Base-by-base conservation (phyloP, 768 basidiomycete genomes). In the Russula earlei region DNA sequence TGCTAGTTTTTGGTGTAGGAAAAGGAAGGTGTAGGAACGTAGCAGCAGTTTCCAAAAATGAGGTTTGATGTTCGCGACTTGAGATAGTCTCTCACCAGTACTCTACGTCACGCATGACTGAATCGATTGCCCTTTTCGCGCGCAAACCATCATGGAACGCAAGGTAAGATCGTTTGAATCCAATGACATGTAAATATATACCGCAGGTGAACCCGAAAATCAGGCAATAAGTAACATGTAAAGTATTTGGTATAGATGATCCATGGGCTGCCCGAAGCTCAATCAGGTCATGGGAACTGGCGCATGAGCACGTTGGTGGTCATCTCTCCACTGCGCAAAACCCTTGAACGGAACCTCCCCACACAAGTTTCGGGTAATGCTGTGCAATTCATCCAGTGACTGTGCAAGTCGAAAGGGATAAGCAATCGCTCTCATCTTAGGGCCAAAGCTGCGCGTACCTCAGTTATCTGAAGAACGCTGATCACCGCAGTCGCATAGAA, bases 261-360 rank as follows among this genome's bases (percentile, higher is more conserved):
- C 15, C 34, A 15, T 15, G 8, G 6, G 14, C 12, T 36, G 11
- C 34, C 11, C 10, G 14, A 36, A 36, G 10, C 10, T 14, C 11
- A 14, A 36, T 24, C 64, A 60, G 12, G 64, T 62, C 22, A 59
- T 41, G 34, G 50, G 37, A 14, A 33, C 15, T 36, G 50, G 41
- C 12, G 44, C 42, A 20, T 61, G 59, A 43, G 25, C 40, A 36
- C 49, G 55, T 27, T 61, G 59, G 33, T 61, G 62, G 29, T 38
- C 62, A 36, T 59, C 48, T 37, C 40, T 60, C 63, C 61, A 60
- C 44, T 53, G 52, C 55, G 52, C 55, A 25, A 63, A 58, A 17
- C 55, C 62, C 20, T 54, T 41, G 52, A 63, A 62, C 40, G 62
- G 61, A 12, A 60, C 62, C 51, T 60, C 57, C 6, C 61, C 61